Percentiles rank a stretch among this genome's conserved stretches.
These are phyloP conservation scores for Alternaria angustiovoidea DNA, from an alignment of 2,329 filamentous ascomycete species.

Conservation along the genomic window DNA sequence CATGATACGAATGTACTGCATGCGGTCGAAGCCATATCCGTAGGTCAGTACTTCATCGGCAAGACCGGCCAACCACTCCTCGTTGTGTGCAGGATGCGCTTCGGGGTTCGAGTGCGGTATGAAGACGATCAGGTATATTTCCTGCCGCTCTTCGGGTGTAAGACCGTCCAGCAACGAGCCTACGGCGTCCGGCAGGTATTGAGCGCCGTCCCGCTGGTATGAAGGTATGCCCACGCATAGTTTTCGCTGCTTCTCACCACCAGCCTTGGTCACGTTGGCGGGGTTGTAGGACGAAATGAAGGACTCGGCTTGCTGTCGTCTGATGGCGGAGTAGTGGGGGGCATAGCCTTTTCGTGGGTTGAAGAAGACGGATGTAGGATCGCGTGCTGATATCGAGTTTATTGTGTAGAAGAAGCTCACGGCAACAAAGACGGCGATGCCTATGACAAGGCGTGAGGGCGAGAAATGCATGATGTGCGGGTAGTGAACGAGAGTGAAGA, in stretches of 20 bases:
- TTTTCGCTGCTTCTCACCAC: slow-evolving; percentile 28
- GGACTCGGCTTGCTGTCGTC: slow-evolving; percentile 40
- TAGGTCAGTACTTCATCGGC: slow-evolving; percentile 55
- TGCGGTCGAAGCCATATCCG: slow-evolving; percentile 42
- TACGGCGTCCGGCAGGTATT: slow-evolving; percentile 54
- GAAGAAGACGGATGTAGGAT: slow-evolving; percentile 50
- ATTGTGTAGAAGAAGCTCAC: slow-evolving; percentile 34
- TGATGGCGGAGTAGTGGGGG: slow-evolving; percentile 43
- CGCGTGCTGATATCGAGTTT: slow-evolving; percentile 37
- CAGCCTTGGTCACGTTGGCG: slow-evolving; percentile 26
- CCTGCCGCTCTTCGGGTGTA: slow-evolving; percentile 50
- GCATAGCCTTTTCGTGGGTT: slow-evolving; percentile 41
- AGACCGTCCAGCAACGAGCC: slow-evolving; percentile 57
- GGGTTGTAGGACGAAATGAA: slow-evolving; percentile 35
- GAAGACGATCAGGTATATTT: slow-evolving; percentile 55
- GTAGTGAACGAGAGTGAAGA: slow-evolving; percentile 7
- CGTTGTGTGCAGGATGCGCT: slow-evolving; percentile 52
- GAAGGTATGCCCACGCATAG: slow-evolving; percentile 58
- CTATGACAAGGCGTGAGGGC: slow-evolving; percentile 29
- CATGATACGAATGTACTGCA: slow-evolving; percentile 47
- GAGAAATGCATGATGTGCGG: slow-evolving; percentile 29
- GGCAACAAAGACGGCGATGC: slow-evolving; percentile 26
- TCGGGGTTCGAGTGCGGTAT: slow-evolving; percentile 55
- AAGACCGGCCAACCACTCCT: slow-evolving; percentile 53
- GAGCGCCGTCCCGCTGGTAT: slow-evolving; percentile 50